Percentiles rank a stretch among this genome's conserved stretches.
These are phyloP conservation scores for Colletotrichum spinosum DNA, from an alignment of 2,329 filamentous ascomycete species.

Conservation along the genomic window DNA sequence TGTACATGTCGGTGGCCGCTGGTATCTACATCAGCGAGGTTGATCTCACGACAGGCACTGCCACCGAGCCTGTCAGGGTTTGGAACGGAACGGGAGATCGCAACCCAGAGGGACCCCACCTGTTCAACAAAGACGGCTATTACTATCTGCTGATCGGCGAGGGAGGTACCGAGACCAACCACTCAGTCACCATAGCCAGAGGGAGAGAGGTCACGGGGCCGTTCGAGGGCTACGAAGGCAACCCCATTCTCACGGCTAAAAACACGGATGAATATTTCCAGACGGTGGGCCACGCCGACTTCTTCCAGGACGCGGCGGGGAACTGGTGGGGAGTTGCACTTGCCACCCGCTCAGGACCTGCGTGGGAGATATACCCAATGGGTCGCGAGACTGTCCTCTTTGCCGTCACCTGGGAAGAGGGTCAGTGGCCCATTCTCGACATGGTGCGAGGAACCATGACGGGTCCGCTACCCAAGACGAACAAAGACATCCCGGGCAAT, in stretches of 20 bases:
- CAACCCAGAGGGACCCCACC: slow-evolving; percentile 63
- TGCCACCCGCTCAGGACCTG: slow-evolving; percentile 56
- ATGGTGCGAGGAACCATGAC: slow-evolving; percentile 57
- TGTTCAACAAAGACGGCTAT: slow-evolving; percentile 61
- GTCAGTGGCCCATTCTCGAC: slow-evolving; percentile 59
- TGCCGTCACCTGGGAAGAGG: slow-evolving; percentile 60
- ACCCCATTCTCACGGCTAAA: slow-evolving; percentile 58
- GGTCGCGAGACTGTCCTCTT: slow-evolving; percentile 64
- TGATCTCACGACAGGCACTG: slow-evolving; percentile 49
- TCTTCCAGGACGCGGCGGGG: slow-evolving; percentile 56
- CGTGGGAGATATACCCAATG: slow-evolving; percentile 60
- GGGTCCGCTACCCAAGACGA: slow-evolving; percentile 51
- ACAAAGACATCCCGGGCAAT: slow-evolving; percentile 48
- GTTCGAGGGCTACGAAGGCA: slow-evolving; percentile 53
- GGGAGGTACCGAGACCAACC: slow-evolving; percentile 57
- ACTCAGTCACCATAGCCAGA: slow-evolving; percentile 57
- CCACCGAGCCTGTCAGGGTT: slow-evolving; percentile 46
- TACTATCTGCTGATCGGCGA: slow-evolving; percentile 67
- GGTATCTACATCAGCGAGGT: slow-evolving; percentile 46
- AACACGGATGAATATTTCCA: slow-evolving; percentile 54
- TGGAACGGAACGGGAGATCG: slow-evolving; percentile 59
- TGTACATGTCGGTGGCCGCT: slow-evolving; percentile 49
- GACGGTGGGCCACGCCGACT: slow-evolving; percentile 56
- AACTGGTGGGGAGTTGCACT: slow-evolving; percentile 66
- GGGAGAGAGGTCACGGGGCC: slow-evolving; percentile 54